Base-by-base conservation (phyloP, 2,329 filamentous ascomycete genomes). In the Penicillium sp. region DNA sequence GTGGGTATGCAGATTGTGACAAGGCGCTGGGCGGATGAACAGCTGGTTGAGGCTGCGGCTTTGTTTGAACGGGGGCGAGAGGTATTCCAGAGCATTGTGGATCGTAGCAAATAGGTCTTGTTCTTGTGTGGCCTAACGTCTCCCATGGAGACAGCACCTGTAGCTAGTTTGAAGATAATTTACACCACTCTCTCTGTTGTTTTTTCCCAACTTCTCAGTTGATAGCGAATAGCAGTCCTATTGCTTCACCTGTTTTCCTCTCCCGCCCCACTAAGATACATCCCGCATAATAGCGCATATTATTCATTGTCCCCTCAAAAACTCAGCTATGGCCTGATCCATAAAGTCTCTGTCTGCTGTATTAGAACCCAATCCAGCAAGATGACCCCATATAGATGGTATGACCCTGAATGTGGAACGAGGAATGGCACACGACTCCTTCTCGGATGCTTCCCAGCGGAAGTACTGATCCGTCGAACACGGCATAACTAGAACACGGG, bases 1-100 rank as follows among this genome's bases (percentile, higher is more conserved):
- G 79, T 84, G 4, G 81, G 82, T 0, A 76, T 85, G 75, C 82
- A 86, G 61, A 75, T 86, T 36, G 77, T 85, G 10, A 81, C 79
- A 8, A 66, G 61, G 45, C 60, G 67, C 19, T 72, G 66, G 64
- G 65, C 70, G 39, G 68, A 71, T 40, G 39, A 63, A 34, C 53
- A 38, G n/a, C 53, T 72, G 15, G 44, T 72, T 21, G 65, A 65
- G 45, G 70, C 70, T 25, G 70, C 68, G 1, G 66, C 67, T 19
- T 59, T 65, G 7, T 71, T 71, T 62, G 66, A 71, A 51, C 41
- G 39, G 21, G 58, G 58, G 1, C 21, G 47, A 16, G 47, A 39
- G 47, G 9, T 46, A n/a, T 19, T 31, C 8, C 3, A 46, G 16
- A 8, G 3, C 2, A 21, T 5, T 16, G 25, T 3, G 6, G 16